Percentiles rank a stretch among this genome's conserved stretches.
Evolutionary conservation across 164 flowering plant species (phyloP).

Genomic region (Chimonanthus salicifolius): DNA sequence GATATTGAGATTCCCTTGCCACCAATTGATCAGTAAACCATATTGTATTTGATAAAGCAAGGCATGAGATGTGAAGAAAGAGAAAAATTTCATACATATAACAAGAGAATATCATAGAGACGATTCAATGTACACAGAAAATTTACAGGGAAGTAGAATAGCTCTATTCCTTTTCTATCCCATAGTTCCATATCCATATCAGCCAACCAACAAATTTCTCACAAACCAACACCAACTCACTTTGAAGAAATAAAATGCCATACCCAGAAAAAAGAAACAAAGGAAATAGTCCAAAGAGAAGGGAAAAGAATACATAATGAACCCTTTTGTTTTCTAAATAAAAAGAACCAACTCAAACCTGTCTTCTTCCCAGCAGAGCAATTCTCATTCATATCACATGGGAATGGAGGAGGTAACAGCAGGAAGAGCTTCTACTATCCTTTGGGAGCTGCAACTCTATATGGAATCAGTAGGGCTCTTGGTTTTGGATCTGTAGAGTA

Average conservation of each 20-base stretch:
- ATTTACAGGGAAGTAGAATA: constrained; percentile 12
- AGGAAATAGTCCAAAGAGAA: constrained; percentile 3
- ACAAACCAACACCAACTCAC: constrained; percentile 12
- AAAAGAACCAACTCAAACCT: background rate
- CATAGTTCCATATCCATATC: constrained; percentile 2
- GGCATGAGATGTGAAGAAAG: background rate
- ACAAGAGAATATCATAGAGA: constrained; percentile 2
- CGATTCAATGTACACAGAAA: constrained; percentile 9
- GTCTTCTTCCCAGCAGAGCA: background rate
- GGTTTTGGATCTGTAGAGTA: constrained; percentile 75
- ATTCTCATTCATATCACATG: no score
- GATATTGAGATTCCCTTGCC: background rate
- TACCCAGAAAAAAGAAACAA: constrained; percentile 1
- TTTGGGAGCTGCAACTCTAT: background rate
- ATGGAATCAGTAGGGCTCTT: constrained; percentile 31
- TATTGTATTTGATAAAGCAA: background rate
- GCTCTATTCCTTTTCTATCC: constrained; percentile 1
- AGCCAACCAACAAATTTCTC: constrained; percentile 6
- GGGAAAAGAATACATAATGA: background rate
- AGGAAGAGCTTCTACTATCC: constrained; percentile 1
- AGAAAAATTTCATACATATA: background rate
- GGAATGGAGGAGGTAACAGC: background rate
- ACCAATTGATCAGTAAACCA: background rate
- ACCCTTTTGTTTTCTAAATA: background rate
- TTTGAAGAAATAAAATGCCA: background rate